Evolutionary conservation across 352 stramenopile species (phyloP).

Genomic region (Phytophthora citricola): DNA sequence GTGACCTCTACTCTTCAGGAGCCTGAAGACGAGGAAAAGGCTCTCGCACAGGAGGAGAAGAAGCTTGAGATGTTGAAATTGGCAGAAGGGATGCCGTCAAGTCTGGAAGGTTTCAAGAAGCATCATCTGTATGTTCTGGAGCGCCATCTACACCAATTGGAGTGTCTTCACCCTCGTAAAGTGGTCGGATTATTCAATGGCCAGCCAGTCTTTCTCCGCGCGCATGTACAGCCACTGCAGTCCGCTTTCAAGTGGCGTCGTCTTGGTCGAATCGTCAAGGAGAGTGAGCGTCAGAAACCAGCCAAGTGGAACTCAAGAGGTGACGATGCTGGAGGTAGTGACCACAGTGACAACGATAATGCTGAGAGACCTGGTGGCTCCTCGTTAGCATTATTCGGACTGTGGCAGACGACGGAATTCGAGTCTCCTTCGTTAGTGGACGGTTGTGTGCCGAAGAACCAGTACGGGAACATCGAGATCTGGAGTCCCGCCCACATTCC

Average conservation of each 20-base stretch:
- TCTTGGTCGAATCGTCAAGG: slow-evolving; percentile 65
- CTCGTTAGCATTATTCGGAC: slow-evolving; percentile 63
- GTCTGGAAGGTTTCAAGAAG: slow-evolving; percentile 78
- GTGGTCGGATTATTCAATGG: slow-evolving; percentile 82
- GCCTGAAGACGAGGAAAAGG: slow-evolving; percentile 16
- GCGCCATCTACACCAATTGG: slow-evolving; percentile 64
- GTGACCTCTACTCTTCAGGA: neutral
- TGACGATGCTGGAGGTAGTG: slow-evolving; percentile 6
- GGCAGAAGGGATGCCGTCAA: slow-evolving; percentile 76
- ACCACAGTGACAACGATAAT: slow-evolving; percentile 26
- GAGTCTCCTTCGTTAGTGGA: slow-evolving; percentile 59
- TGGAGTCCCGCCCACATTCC: slow-evolving; percentile 82
- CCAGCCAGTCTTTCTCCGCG: slow-evolving; percentile 71
- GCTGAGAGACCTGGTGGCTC: neutral
- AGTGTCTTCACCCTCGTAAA: slow-evolving; percentile 77
- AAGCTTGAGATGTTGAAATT: slow-evolving; percentile 44
- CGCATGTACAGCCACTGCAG: slow-evolving; percentile 58
- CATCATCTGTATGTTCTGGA: slow-evolving; percentile 85
- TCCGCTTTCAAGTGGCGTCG: slow-evolving; percentile 78
- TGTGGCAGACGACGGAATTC: slow-evolving; percentile 80
- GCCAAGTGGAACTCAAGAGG: slow-evolving; percentile 55
- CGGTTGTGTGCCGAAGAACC: slow-evolving; percentile 80
- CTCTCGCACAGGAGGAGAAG: slow-evolving; percentile 45
- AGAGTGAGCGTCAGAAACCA: slow-evolving; percentile 56
- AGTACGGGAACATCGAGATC: slow-evolving; percentile 89